Evolutionary conservation across 192 early-diverging fungal genomes (phyloP), one percentile per base, ranked within the genome.

Genomic region (Rhizophagus clarus): DNA sequence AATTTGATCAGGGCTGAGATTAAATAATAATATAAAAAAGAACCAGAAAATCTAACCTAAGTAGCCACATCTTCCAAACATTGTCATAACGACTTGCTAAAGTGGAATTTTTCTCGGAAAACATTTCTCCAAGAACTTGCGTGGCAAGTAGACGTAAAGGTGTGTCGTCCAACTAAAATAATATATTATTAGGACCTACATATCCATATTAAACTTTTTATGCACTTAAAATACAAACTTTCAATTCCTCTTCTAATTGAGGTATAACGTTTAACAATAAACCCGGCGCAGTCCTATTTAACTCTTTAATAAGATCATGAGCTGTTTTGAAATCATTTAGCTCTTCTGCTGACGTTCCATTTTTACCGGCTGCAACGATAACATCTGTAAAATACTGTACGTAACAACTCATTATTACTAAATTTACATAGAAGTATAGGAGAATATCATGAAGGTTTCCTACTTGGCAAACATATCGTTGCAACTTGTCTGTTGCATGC

Each of bases 251-350:
- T 77, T 98, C 96, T 26, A 99, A 87, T 81, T 95, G 93, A 28
- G 98, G 98, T 42, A 99, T 91, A 0, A 99, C 97, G 67, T 93
- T 96, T 45, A 96, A 84, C 62, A 99, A 83, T 31, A 97, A 87
- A 28, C 87, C 89, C 0, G 96, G 95, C 3, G 92, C 89, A 8
- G 88, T 82, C 61, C 86, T 83, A 86, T 96, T 91, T 61, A 99
- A 88, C 72, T 97, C 92, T 51, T 95, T 83, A 61, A 98, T 94
- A 45, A 97, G 84, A 6, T 88, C 88, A 77, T 98, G 97, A 4
- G 93, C 91, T 3, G 86, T 85, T 45, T 87, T 90, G 42, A 95
- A 81, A 37, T 93, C 90, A 67, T 84, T 86, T 22, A 87, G 37
- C 20, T 89, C 88, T 75, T 88, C 83, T 14, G 82, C 82, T 17